Evolutionary conservation across 345 rosid species (phyloP).

Genomic region (Gossypium anomalum): DNA sequence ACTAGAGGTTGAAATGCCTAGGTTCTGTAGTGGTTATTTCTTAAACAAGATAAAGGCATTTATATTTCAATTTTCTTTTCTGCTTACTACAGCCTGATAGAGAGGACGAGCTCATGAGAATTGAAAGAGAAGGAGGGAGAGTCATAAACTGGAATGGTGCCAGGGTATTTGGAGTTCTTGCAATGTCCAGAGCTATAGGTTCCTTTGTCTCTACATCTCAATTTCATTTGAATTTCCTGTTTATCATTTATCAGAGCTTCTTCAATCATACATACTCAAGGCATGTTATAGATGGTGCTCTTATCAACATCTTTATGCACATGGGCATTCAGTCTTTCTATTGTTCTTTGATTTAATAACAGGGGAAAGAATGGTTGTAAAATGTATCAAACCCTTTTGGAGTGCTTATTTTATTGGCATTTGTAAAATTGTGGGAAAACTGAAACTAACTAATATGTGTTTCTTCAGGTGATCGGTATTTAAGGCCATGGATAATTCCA

Average conservation of each 20-base stretch:
- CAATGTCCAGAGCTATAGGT: slow-evolving; percentile 76
- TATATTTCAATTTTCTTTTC: slow-evolving; percentile 8
- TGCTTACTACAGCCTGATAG: slow-evolving; percentile 53
- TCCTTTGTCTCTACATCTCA: slow-evolving; percentile 13
- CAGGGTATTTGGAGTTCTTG: slow-evolving; percentile 69
- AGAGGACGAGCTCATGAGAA: slow-evolving; percentile 52
- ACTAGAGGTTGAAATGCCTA: background rate
- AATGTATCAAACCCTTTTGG: background rate
- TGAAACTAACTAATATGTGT: background rate
- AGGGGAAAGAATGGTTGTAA: background rate
- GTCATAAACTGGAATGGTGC: slow-evolving; percentile 74
- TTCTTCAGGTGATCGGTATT: slow-evolving; percentile 49
- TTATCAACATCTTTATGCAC: slow-evolving; percentile 2
- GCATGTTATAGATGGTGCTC: background rate
- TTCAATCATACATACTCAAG: background rate
- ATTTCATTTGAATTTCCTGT: slow-evolving; percentile 15
- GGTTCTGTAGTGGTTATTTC: slow-evolving; percentile 1
- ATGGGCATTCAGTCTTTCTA: background rate
- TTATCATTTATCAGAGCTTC: background rate
- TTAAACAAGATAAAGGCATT: background rate
- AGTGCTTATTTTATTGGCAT: background rate
- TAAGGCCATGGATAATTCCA: slow-evolving; percentile 61
- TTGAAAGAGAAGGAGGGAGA: slow-evolving; percentile 54
- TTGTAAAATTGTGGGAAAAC: background rate
- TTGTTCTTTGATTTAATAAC: background rate